These are phyloP conservation scores for Chalciporus sphaerocephalus DNA, from an alignment of 768 basidiomycete genomes.

Conservation along the genomic window DNA sequence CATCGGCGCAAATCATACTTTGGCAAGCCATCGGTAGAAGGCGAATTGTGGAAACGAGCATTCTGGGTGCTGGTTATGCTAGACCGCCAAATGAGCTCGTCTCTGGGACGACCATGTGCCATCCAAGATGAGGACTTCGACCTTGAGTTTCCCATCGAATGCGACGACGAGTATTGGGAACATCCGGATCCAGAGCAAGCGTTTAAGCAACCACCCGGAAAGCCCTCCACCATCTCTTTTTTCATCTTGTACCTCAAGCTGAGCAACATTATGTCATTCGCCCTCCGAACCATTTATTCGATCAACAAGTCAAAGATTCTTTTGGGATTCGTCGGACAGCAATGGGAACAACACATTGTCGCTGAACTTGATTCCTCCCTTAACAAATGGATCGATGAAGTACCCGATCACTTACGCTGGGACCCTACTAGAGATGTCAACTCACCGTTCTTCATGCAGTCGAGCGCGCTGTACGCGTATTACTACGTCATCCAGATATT, in stretches of 20 bases:
- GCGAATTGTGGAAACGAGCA: slow-evolving; percentile 57
- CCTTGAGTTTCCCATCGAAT: slow-evolving; percentile 56
- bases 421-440: slow-evolving; percentile 39
- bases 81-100: slow-evolving; percentile 37
- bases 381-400: slow-evolving; percentile 72
- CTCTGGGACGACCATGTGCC: slow-evolving; percentile 61
- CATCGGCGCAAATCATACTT: slow-evolving; percentile 39
- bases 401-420: slow-evolving; percentile 50
- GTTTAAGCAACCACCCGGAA: slow-evolving; percentile 61
- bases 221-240: slow-evolving; percentile 49
- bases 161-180: slow-evolving; percentile 69
- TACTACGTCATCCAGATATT: slow-evolving; percentile 63
- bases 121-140: slow-evolving; percentile 73
- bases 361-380: slow-evolving; percentile 70
- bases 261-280: slow-evolving; percentile 57
- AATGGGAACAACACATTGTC: slow-evolving; percentile 64
- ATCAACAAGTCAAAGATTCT: slow-evolving; percentile 60
- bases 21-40: slow-evolving; percentile 38
- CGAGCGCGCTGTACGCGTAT: slow-evolving; percentile 44
- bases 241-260: slow-evolving; percentile 56
- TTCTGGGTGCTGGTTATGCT: slow-evolving; percentile 39
- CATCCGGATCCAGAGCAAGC: slow-evolving; percentile 41
- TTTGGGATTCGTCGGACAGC: slow-evolving; percentile 43
- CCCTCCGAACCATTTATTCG: slow-evolving; percentile 66
- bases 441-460: slow-evolving; percentile 43